Conservation (phyloP, 495 filamentous ascomycete species). For the Talaromyces proteolyticus region DNA sequence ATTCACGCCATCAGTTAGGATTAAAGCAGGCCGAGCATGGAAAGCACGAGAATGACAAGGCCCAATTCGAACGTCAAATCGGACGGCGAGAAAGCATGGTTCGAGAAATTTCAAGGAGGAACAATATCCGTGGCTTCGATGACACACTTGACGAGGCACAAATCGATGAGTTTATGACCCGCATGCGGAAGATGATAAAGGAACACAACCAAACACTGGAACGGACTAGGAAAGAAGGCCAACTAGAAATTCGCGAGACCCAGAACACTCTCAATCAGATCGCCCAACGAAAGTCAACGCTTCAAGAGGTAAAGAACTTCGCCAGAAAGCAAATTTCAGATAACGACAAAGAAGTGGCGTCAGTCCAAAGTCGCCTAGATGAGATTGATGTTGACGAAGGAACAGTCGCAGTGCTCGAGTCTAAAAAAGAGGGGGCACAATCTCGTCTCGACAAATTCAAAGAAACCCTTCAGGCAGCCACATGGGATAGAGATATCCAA, state of each 20-base stretch:
- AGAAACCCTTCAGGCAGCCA: constrained; percentile 48
- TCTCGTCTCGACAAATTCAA: constrained; percentile 55
- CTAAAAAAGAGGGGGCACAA: constrained; percentile 64
- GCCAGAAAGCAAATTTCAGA: constrained; percentile 61
- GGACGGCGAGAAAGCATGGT: constrained; percentile 63
- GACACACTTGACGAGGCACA: constrained; percentile 66
- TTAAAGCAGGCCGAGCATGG: constrained; percentile 78
- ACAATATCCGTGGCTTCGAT: constrained; percentile 81
- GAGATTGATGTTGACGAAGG: constrained; percentile 79
- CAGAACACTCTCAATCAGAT: constrained; percentile 63
- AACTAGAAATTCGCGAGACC: constrained; percentile 60
- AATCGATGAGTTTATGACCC: constrained; percentile 70
- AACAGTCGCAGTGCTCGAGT: constrained; percentile 64
- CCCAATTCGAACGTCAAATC: constrained; percentile 76
- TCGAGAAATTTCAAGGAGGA: constrained; percentile 68
- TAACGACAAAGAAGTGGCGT: constrained; percentile 60
- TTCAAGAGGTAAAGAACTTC: constrained; percentile 63
- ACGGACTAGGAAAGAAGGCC: constrained; percentile 62
- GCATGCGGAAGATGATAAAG: constrained; percentile 62
- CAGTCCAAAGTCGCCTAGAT: constrained; percentile 59
- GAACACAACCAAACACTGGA: constrained; percentile 78
- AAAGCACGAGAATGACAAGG: constrained; percentile 77
- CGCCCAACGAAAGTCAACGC: constrained; percentile 57
- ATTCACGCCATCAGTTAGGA: constrained; percentile 49
- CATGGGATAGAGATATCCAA: constrained; percentile 65